Percentiles rank a stretch among this genome's conserved stretches.
These are phyloP conservation scores for Nannochloropsis granulata DNA, from an alignment of 108 stramenopile species.

Conservation along the genomic window DNA sequence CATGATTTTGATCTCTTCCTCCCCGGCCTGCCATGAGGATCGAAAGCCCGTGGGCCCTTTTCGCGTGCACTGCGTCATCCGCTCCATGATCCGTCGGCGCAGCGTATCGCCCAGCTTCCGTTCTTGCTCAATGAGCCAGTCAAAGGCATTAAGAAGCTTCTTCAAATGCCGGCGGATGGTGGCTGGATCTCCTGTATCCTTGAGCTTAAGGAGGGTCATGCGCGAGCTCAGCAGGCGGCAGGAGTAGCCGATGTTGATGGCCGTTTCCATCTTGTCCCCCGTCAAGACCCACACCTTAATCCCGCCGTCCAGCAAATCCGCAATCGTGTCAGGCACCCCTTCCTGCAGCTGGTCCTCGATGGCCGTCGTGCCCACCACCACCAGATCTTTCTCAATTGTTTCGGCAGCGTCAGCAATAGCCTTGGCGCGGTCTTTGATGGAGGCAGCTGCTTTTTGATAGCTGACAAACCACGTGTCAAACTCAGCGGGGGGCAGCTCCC, in stretches of 20 bases:
- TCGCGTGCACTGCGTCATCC: not conserved
- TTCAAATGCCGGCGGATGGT: constrained; percentile 6
- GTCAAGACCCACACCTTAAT: constrained; percentile 47
- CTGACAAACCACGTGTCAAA: constrained; percentile 4
- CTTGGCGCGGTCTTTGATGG: constrained; percentile 7
- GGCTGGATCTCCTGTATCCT: constrained; percentile 15
- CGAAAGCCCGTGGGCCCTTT: not conserved
- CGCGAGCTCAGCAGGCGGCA: constrained; percentile 60
- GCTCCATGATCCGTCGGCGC: not conserved
- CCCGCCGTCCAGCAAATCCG: constrained; percentile 32
- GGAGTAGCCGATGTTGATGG: constrained; percentile 66
- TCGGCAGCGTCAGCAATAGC: constrained; percentile 19
- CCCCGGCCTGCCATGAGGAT: not conserved
- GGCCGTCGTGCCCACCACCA: constrained; percentile 39
- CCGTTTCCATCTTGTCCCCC: constrained; percentile 72
- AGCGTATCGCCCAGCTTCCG: not conserved
- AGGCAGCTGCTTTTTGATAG: not conserved
- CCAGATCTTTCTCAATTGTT: constrained; percentile 23
- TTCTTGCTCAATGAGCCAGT: constrained; percentile 13
- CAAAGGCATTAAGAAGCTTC: constrained; percentile 3
- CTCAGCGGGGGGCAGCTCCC: not conserved
- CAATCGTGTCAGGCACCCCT: constrained; percentile 40
- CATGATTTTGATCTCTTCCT: not conserved
- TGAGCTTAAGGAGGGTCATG: constrained; percentile 74
- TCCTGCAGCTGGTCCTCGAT: constrained; percentile 47